A percentile compares a stretch with the other conserved stretches of the same genome.
Evolutionary conservation across 2,329 filamentous ascomycete genomes (phyloP).

Genomic region (Talaromyces verruculosus): DNA sequence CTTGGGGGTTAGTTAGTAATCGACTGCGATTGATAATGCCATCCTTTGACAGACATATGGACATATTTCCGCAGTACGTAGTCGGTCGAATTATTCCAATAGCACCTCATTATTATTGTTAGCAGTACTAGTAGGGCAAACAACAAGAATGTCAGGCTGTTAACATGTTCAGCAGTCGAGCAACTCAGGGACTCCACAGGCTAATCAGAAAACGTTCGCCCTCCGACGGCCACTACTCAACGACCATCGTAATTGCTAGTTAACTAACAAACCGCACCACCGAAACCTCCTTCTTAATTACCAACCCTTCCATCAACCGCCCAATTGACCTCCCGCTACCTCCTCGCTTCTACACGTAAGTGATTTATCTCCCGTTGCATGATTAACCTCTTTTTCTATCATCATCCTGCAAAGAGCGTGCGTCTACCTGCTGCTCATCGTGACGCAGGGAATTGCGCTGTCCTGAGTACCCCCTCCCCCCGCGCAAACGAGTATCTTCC

Average conservation of each 20-base stretch:
- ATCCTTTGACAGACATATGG: background rate
- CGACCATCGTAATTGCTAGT: background rate
- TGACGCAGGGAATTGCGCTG: constrained; percentile 7
- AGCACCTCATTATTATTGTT: background rate
- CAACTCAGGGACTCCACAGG: background rate
- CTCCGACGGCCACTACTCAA: background rate
- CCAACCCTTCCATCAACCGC: background rate
- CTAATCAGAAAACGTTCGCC: background rate
- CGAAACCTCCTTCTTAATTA: constrained; percentile 3
- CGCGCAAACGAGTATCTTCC: constrained; percentile 15
- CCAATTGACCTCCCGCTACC: background rate
- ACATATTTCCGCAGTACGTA: background rate
- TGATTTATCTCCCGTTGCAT: background rate
- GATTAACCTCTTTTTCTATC: background rate
- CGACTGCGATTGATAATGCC: background rate
- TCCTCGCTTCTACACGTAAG: background rate
- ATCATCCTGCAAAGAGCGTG: background rate
- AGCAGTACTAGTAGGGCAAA: background rate
- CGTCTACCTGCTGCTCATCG: background rate
- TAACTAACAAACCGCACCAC: constrained; percentile 1
- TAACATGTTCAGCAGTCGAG: background rate
- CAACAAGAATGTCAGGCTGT: background rate
- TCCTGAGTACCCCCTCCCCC: constrained; percentile 10
- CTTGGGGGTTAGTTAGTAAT: constrained; percentile 3
- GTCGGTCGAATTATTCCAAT: background rate